These are phyloP conservation scores for Magnaporthiopsis incrustans DNA, from an alignment of 2,329 filamentous ascomycete genomes.

Conservation along the genomic window DNA sequence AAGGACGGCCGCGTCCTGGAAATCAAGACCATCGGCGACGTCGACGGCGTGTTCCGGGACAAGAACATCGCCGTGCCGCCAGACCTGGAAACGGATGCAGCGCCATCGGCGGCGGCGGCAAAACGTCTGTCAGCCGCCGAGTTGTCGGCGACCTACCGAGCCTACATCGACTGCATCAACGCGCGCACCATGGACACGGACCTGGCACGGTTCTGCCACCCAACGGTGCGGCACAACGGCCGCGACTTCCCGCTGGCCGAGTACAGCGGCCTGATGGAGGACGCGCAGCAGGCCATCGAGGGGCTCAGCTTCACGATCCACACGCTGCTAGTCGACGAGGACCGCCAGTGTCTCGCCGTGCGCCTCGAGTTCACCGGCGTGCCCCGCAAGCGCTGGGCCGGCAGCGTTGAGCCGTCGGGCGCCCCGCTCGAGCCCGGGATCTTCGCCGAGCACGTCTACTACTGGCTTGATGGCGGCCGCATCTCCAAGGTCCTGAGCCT, in stretches of 20 bases:
- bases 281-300: slow-evolving; percentile 19
- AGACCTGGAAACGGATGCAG: neutral
- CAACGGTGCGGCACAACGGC: slow-evolving; percentile 22
- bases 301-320: slow-evolving; percentile 20
- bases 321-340: slow-evolving; percentile 23
- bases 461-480: slow-evolving; percentile 23
- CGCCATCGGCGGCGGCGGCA: neutral
- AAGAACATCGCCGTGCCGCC: neutral
- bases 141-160: slow-evolving; percentile 15
- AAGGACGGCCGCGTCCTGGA: slow-evolving; percentile 2
- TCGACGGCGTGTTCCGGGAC: slow-evolving; percentile 4
- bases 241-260: slow-evolving; percentile 14
- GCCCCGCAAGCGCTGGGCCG: slow-evolving; percentile 19
- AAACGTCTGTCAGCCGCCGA: neutral
- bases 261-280: slow-evolving; percentile 23
- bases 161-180: slow-evolving; percentile 26
- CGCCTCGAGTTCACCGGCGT: slow-evolving; percentile 23
- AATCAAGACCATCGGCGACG: slow-evolving; percentile 7
- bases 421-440: slow-evolving; percentile 7
- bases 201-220: slow-evolving; percentile 20
- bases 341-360: slow-evolving; percentile 22
- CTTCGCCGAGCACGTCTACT: slow-evolving; percentile 27
- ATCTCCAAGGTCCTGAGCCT: slow-evolving; percentile 26
- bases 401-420: slow-evolving; percentile 20
- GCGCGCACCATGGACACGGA: slow-evolving; percentile 14